Base-by-base conservation (phyloP, 1,284 basidiomycete genomes). In the Ustilago bromivora region DNA sequence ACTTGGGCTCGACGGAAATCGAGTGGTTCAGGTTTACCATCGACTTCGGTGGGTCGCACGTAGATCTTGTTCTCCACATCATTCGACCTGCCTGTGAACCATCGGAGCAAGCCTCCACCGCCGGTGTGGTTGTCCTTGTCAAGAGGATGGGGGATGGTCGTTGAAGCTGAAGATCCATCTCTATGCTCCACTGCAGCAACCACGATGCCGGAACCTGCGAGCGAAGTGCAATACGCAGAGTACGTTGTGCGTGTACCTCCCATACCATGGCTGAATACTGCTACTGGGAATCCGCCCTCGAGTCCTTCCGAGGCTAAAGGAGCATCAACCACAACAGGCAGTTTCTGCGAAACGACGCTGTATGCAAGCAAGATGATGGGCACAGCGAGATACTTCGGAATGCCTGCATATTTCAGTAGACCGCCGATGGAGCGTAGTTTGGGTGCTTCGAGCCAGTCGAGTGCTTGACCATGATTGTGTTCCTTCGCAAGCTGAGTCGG, bases 171-270 rank as follows among this genome's bases (percentile, higher is more conserved):
- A 8, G 80, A 81, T 1, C 80, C 79, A 61, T 84, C 82, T 11
- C 82, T 59, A 53, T 84, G 82, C 55, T 84, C 82, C 10, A 84
- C 64, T 15, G 82, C 82, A 15, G 78, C 80, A 8, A 84, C 77
- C 17, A 84, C 63, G 34, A 81, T 71, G 31, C 82, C 82, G 2
- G 78, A 74, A 3, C 61, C 64, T 1, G 82, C 82, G 3, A 84
- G 71, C 5, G 70, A 66, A 2, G 75, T 66, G 53, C 66, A 67
- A 61, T 81, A 82, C 0, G 69, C 60, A 3, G 80, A 82, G 64
- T 84, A 84, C 11, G 80, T 76, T 1, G 77, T 76, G 9, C 75
- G 61, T 4, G 77, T 74, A 3, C 82, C 81, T 11, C 79, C 82
- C 38, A 84, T 70, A 9, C 82, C 82, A 46, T 82, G 82, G n/a